phyloP scores from a whole-genome alignment of 768 basidiomycete genomes.

The Mycena alexandri region DNA sequence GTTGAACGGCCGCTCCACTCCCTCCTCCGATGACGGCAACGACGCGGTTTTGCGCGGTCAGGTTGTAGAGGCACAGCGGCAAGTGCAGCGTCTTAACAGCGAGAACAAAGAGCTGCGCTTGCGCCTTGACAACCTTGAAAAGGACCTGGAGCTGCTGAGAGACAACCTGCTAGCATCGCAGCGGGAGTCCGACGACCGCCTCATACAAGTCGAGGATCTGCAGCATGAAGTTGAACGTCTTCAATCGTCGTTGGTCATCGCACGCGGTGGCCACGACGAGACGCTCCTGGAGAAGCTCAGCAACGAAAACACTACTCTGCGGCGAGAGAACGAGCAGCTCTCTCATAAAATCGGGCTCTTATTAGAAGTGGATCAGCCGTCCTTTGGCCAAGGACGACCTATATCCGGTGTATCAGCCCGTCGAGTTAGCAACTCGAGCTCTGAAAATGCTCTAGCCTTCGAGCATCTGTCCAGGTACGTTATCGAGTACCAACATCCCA shows the following conservation, averaged over 20 bases:
- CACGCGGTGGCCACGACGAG: conserved; percentile 83
- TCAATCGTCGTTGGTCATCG: conserved; percentile 76
- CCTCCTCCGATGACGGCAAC: conserved; percentile 77
- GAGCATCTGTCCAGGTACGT: conserved; percentile 59
- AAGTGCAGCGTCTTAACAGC: conserved; percentile 73
- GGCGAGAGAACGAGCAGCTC: conserved; percentile 89
- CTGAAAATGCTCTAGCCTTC: conserved; percentile 82
- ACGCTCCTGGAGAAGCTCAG: conserved; percentile 84
- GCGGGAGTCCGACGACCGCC: conserved; percentile 83
- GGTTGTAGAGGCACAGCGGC: conserved; percentile 83
- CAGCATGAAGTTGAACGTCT: conserved; percentile 85
- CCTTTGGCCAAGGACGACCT: conserved; percentile 72
- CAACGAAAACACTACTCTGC: conserved; percentile 82
- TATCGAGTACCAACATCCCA: neutral
- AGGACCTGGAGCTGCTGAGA: conserved; percentile 78
- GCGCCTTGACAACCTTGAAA: conserved; percentile 80
- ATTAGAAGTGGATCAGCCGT: conserved; percentile 86
- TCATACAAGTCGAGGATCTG: conserved; percentile 81
- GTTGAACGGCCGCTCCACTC: conserved; percentile 83
- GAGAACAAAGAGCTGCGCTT: conserved; percentile 84
- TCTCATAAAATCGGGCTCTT: conserved; percentile 93
- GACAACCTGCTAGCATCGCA: conserved; percentile 79
- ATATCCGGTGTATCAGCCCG: conserved; percentile 70
- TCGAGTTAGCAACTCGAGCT: conserved; percentile 82
- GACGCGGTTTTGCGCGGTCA: conserved; percentile 74